Percentiles rank a stretch among this genome's conserved stretches.
phyloP scores from a whole-genome alignment of 768 basidiomycete species.

The Mycena pura region DNA sequence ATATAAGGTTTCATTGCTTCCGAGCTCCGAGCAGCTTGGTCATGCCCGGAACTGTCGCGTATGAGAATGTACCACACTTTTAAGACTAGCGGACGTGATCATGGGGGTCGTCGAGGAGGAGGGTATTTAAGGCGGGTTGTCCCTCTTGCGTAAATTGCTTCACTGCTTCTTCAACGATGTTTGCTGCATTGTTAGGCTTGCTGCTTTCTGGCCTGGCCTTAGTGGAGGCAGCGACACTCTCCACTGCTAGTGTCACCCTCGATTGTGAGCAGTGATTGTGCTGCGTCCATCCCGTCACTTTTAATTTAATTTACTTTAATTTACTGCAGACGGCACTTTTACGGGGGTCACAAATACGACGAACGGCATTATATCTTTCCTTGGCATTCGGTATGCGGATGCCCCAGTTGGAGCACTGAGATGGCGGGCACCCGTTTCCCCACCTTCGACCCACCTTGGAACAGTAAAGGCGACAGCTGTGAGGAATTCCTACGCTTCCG shows the following conservation, averaged over 20 bases:
- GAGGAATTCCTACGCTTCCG: constrained; percentile 12
- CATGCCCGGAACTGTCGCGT: too few species aligned
- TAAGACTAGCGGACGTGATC: too few species aligned
- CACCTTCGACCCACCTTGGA: constrained; percentile 44
- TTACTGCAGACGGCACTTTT: constrained; percentile 51
- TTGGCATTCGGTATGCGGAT: constrained; percentile 51
- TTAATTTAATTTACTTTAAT: neutral
- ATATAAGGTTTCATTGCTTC: too few species aligned
- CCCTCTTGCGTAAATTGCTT: too few species aligned
- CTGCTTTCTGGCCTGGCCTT: too few species aligned
- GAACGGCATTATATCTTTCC: constrained; percentile 42
- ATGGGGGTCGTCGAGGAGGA: too few species aligned
- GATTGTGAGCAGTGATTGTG: constrained; percentile 31
- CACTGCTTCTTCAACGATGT: too few species aligned
- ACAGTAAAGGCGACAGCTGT: constrained; percentile 42
- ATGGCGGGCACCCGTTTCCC: constrained; percentile 47
- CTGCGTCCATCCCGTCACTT: neutral
- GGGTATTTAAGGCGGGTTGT: too few species aligned
- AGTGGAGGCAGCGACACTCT: constrained; percentile 9
- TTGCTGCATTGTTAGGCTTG: too few species aligned
- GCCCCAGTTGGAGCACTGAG: constrained; percentile 48
- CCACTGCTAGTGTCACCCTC: constrained; percentile 15
- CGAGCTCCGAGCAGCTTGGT: too few species aligned
- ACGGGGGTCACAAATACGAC: constrained; percentile 38
- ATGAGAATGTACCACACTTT: too few species aligned